A percentile compares a stretch with the other conserved stretches of the same genome.
These are phyloP conservation scores for Brassica nigra DNA, from an alignment of 345 rosid genomes.

Conservation along the genomic window DNA sequence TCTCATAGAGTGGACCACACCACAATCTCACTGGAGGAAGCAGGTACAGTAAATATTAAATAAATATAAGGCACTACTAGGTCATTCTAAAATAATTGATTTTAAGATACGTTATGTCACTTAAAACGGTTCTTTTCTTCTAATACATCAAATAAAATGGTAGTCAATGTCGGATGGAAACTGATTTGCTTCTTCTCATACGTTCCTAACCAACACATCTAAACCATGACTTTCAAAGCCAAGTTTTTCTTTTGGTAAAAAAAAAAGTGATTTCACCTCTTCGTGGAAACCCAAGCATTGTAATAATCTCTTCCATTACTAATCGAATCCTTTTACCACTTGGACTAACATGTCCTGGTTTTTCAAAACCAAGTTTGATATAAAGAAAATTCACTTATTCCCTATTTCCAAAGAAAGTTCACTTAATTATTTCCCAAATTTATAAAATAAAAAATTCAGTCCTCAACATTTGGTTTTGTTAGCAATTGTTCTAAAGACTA, in stretches of 20 bases:
- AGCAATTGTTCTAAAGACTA: slow-evolving; percentile 5
- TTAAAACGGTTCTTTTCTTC: slow-evolving; percentile 20
- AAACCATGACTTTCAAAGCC: slow-evolving; percentile 66
- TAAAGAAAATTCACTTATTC: background rate
- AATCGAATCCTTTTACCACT: too few relatives aligned
- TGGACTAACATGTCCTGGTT: too few relatives aligned
- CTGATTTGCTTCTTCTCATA: slow-evolving; percentile 52
- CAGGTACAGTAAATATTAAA: slow-evolving; percentile 31
- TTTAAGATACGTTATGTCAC: slow-evolving; percentile 23
- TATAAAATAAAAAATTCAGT: too few relatives aligned
- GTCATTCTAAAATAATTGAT: slow-evolving; percentile 13
- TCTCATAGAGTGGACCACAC: slow-evolving; percentile 27
- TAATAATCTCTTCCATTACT: too few relatives aligned
- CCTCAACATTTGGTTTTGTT: slow-evolving; percentile 8
- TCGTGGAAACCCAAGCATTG: too few relatives aligned
- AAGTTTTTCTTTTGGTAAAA: background rate
- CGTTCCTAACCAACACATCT: slow-evolving; percentile 85
- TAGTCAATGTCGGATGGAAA: slow-evolving; percentile 33
- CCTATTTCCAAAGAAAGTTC: background rate
- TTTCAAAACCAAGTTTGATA: slow-evolving; percentile 42
- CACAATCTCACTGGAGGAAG: slow-evolving; percentile 36
- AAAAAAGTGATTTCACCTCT: too few relatives aligned
- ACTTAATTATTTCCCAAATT: too few relatives aligned
- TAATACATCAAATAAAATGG: slow-evolving; percentile 16
- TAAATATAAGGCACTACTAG: slow-evolving; percentile 18